phyloP scores from a whole-genome alignment of 1,284 basidiomycete genomes.

The Austroboletus niveus region DNA sequence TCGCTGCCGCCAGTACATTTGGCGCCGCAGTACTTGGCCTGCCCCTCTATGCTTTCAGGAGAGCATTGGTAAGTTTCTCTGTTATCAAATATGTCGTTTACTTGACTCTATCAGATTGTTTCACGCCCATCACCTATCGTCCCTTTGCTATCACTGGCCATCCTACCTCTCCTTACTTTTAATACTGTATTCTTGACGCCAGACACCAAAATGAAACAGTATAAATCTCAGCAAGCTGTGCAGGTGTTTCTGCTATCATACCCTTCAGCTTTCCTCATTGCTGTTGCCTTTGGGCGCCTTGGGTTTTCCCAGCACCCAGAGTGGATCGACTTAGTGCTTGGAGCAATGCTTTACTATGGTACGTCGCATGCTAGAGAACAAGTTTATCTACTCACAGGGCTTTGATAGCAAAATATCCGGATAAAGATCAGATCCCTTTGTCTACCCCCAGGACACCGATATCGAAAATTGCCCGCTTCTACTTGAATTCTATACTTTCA shows the following conservation, averaged over 20 bases:
- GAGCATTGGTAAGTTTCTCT: conserved; percentile 50
- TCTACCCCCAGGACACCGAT: conserved; percentile 52
- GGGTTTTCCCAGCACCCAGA: conserved; percentile 54
- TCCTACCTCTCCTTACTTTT: conserved; percentile 60
- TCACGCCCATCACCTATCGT: conserved; percentile 40
- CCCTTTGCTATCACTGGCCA: conserved; percentile 51
- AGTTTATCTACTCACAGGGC: conserved; percentile 4
- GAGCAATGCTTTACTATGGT: conserved; percentile 59
- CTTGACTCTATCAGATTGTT: conserved; percentile 35
- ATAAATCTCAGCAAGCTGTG: conserved; percentile 45
- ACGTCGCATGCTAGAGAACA: conserved; percentile 16
- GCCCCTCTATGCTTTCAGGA: conserved; percentile 60
- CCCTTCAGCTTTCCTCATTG: conserved; percentile 43
- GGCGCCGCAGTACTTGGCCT: conserved; percentile 63
- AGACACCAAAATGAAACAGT: conserved; percentile 46
- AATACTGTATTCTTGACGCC: conserved; percentile 58
- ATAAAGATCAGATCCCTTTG: conserved; percentile 42
- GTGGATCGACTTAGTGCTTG: conserved; percentile 55
- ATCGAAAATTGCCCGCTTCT: conserved; percentile 62
- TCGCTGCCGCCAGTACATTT: conserved; percentile 52
- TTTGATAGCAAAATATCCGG: conserved; percentile 54
- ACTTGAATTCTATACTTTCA: conserved; percentile 85
- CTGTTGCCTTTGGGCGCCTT: conserved; percentile 48
- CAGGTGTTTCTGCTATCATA: conserved; percentile 58
- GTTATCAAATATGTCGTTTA: background rate